Base-by-base conservation (phyloP, 768 basidiomycete species). In the Termitomyces sp. region DNA sequence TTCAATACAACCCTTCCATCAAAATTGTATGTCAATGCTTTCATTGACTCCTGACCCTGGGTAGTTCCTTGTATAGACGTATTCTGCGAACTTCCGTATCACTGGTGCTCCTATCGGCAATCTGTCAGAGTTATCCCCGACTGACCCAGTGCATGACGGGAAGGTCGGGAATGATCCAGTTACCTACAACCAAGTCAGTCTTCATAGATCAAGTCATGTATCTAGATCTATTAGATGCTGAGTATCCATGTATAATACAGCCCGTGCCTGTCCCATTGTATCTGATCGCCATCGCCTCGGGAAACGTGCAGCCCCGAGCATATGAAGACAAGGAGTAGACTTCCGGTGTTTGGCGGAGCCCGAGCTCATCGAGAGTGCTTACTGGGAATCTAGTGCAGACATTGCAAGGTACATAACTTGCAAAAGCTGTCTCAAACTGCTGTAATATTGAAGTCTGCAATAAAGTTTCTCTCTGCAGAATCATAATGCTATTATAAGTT, bases 311-410 rank as follows among this genome's bases (percentile, higher is more conserved):
- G 19, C 94, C 94, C 70, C 82, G 75, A 8, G 64, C 82, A 30
- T 70, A 78, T 9, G 70, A 80, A 33, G 89, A 84, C 17, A 86
- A 81, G 62, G 66, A 75, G 14, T 93, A 95, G 90, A 84, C 73
- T 15, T 85, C 78, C 17, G 94, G 95, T 1, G 79, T 94, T 5
- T 98, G 94, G 94, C 93, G 1, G 93, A 97, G 71, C 93, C 93
- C 0, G 84, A 87, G 63, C 67, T 86, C 31, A 79, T 96, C 58
- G 83, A 33, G 31, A 33, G 31, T 33, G 31, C 87, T 0, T 88
- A 83, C 64, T 87, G 88, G 82, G 95, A 67, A 30, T 98, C 97
- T 65, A 84, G 79, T 58, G 85, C 88, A 58, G 92, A 96, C 64
- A 93, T 91, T 1, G 81, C 84, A 15, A 81, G 80, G 88, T 93